Evolutionary conservation across 2,329 filamentous ascomycete genomes (phyloP).

Genomic region (Colletotrichum neosansevieriae): DNA sequence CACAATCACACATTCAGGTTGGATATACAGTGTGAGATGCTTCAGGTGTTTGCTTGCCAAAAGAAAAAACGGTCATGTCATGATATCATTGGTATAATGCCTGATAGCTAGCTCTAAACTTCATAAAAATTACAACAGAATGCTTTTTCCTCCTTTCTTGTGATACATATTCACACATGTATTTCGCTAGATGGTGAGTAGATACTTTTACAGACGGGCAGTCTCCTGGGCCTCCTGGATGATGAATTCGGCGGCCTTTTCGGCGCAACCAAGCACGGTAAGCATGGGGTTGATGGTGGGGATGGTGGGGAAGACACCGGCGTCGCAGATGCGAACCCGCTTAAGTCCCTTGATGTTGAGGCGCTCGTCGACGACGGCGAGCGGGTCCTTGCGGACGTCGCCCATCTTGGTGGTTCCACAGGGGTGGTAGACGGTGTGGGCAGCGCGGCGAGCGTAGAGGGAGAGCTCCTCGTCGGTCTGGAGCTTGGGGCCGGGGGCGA

Average conservation of each 20-base stretch:
- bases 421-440: conserved; percentile 63
- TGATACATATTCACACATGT: not conserved
- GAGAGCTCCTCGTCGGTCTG: conserved; percentile 84
- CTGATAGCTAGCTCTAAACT: conserved; percentile 34
- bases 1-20: not conserved
- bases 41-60: not conserved
- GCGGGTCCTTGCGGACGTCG: conserved; percentile 72
- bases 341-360: conserved; percentile 53
- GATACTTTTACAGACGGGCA: conserved; percentile 33
- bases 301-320: conserved; percentile 88
- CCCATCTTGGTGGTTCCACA: conserved; percentile 50
- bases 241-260: conserved; percentile 87
- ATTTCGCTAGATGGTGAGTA: not conserved
- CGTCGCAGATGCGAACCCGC: conserved; percentile 54
- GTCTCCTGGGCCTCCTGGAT: conserved; percentile 68
- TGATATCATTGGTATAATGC: conserved; percentile 41
- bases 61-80: conserved; percentile 15
- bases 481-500: conserved; percentile 79
- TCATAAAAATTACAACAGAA: conserved; percentile 17
- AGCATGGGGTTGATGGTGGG: conserved; percentile 91
- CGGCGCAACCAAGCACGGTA: conserved; percentile 85
- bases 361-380: conserved; percentile 69
- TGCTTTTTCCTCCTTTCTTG: conserved; percentile 29
- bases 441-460: conserved; percentile 83
- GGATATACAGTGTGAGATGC: not conserved